These are phyloP conservation scores for Colletotrichum endophyticum DNA, from an alignment of 2,329 filamentous ascomycete species.

Conservation along the genomic window DNA sequence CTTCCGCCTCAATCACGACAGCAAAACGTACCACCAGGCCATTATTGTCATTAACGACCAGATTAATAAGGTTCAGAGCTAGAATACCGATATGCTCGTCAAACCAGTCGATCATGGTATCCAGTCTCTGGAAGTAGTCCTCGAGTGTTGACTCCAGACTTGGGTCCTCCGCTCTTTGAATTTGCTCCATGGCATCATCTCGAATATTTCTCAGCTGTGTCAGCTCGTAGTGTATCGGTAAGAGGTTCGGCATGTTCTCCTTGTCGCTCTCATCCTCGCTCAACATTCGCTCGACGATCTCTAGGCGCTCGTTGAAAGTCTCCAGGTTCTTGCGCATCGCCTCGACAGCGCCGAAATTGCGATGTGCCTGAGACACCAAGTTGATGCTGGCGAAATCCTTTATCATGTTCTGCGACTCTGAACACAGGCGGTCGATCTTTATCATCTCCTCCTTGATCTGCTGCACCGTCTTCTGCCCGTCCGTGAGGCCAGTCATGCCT, in stretches of 20 bases:
- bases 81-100: slow-evolving; percentile 91
- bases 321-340: slow-evolving; percentile 92
- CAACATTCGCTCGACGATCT: slow-evolving; percentile 78
- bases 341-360: slow-evolving; percentile 94
- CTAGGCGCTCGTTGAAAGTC: slow-evolving; percentile 80
- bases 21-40: slow-evolving; percentile 90
- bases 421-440: slow-evolving; percentile 96
- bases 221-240: slow-evolving; percentile 89
- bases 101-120: slow-evolving; percentile 91
- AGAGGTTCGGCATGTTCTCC: slow-evolving; percentile 89
- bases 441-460: slow-evolving; percentile 98
- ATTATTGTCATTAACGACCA: slow-evolving; percentile 86
- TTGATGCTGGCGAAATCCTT: slow-evolving; percentile 95
- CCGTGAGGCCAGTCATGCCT: slow-evolving; percentile 86
- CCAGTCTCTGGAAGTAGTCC: slow-evolving; percentile 87
- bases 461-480: slow-evolving; percentile 90
- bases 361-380: slow-evolving; percentile 88
- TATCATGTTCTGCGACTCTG: slow-evolving; percentile 97
- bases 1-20: slow-evolving; percentile 91
- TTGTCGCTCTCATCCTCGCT: slow-evolving; percentile 82
- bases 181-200: slow-evolving; percentile 97
- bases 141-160: slow-evolving; percentile 82
- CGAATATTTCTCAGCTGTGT: slow-evolving; percentile 91
- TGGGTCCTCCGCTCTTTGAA: slow-evolving; percentile 74
- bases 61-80: slow-evolving; percentile 86